phyloP scores from a whole-genome alignment of 805 yeast genomes.

The Priceomyces melissophilus region DNA sequence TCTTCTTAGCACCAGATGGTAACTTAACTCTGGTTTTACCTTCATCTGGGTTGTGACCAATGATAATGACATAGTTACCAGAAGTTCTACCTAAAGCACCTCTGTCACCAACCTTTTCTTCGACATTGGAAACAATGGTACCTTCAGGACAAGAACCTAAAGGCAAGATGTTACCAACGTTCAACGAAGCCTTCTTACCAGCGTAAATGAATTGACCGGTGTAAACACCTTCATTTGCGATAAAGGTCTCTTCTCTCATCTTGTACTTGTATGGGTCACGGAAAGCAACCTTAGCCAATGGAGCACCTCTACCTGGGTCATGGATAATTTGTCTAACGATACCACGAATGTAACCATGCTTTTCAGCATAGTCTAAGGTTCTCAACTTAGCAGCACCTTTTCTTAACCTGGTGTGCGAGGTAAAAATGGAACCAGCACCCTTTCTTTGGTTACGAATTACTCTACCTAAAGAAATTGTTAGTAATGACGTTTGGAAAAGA shows the following conservation, averaged over 20 bases:
- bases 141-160: slow-evolving; percentile 98
- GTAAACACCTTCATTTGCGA: slow-evolving; percentile 99
- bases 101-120: slow-evolving; percentile 99
- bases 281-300: slow-evolving; percentile 97
- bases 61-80: slow-evolving; percentile 98
- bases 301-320: slow-evolving; percentile 99
- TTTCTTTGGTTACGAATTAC: slow-evolving; percentile 99
- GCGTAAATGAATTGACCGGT: slow-evolving; percentile 99
- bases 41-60: slow-evolving; percentile 99
- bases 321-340: slow-evolving; percentile 97
- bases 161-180: slow-evolving; percentile 96
- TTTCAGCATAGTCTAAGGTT: slow-evolving; percentile 98
- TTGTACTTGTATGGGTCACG: slow-evolving; percentile 99
- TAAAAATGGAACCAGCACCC: slow-evolving; percentile 99
- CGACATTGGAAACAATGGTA: slow-evolving; percentile 97
- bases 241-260: slow-evolving; percentile 96
- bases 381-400: slow-evolving; percentile 99
- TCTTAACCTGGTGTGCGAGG: slow-evolving; percentile 99
- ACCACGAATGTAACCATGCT: slow-evolving; percentile 99
- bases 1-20: slow-evolving; percentile 98
- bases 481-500: slow-evolving; percentile 2
- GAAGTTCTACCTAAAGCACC: slow-evolving; percentile 99
- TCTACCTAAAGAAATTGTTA: slow-evolving; percentile 63
- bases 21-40: slow-evolving; percentile 98
- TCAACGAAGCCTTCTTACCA: slow-evolving; percentile 97